Conservation (phyloP, 495 filamentous ascomycete genomes). For the Entonaema liquescens region DNA sequence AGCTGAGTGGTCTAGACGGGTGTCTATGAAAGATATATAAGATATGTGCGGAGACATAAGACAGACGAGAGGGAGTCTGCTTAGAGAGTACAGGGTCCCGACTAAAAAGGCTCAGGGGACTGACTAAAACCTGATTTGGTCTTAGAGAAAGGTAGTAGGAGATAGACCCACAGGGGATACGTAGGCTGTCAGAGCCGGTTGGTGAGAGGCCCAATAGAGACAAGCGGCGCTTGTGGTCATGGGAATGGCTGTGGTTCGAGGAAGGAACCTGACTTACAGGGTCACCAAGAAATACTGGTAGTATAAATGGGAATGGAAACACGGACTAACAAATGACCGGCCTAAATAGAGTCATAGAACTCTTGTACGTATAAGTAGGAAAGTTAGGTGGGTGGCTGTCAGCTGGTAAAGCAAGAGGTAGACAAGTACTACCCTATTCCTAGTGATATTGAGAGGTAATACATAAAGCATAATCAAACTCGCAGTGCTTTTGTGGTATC, state of each 20-base stretch:
- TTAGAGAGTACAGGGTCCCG: constrained; percentile 36
- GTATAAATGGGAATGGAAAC: constrained; percentile 4
- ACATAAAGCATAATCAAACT: background rate
- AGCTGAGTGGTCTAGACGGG: constrained; percentile 23
- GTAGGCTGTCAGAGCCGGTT: constrained; percentile 33
- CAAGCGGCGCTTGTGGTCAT: constrained; percentile 20
- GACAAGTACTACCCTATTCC: background rate
- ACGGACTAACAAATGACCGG: constrained; percentile 1
- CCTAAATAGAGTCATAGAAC: constrained; percentile 2
- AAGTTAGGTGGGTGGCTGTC: constrained; percentile 13
- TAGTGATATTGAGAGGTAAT: constrained; percentile 4
- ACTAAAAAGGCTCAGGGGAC: constrained; percentile 43
- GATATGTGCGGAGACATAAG: constrained; percentile 35
- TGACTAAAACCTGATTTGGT: constrained; percentile 43
- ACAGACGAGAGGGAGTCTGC: constrained; percentile 38
- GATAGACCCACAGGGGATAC: constrained; percentile 38
- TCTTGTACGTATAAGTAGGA: constrained; percentile 1
- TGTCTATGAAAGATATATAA: constrained; percentile 37
- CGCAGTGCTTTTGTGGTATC: background rate
- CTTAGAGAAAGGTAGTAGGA: constrained; percentile 37
- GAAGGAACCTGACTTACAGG: constrained; percentile 23
- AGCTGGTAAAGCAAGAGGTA: constrained; percentile 14
- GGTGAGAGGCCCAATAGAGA: constrained; percentile 25
- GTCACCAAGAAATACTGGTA: background rate
- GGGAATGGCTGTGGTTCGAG: constrained; percentile 22